These are phyloP conservation scores for Didymellaceae sp. DNA, from an alignment of 2,329 filamentous ascomycete species.

Conservation along the genomic window DNA sequence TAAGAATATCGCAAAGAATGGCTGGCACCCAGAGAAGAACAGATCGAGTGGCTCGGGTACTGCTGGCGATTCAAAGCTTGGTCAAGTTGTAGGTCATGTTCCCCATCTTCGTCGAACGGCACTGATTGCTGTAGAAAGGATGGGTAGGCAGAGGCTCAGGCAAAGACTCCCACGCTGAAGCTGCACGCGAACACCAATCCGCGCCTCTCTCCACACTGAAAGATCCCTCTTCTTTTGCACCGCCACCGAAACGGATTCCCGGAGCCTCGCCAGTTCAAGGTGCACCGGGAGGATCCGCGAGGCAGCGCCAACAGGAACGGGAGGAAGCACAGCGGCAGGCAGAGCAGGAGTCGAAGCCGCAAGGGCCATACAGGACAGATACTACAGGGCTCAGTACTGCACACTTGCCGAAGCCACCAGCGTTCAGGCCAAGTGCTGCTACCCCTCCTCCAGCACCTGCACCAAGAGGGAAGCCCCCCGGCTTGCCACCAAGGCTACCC, in stretches of 20 bases:
- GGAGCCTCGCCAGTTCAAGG: constrained; percentile 28
- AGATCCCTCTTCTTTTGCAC: constrained; percentile 79
- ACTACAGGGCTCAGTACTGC: constrained; percentile 74
- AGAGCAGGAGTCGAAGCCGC: constrained; percentile 53
- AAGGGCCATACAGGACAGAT: constrained; percentile 71
- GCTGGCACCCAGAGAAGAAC: constrained; percentile 54
- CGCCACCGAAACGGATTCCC: constrained; percentile 71
- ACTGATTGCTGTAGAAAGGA: constrained; percentile 55
- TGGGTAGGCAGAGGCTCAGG: constrained; percentile 62
- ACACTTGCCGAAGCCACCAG: constrained; percentile 74
- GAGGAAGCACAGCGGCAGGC: constrained; percentile 45
- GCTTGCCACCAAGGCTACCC: constrained; percentile 72
- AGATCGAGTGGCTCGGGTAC: constrained; percentile 42
- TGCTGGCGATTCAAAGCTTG: constrained; percentile 56
- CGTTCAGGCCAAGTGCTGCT: constrained; percentile 53
- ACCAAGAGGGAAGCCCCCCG: constrained; percentile 56
- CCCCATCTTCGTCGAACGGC: constrained; percentile 12
- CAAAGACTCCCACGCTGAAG: constrained; percentile 51
- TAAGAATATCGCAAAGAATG: constrained; percentile 54
- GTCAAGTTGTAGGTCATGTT: constrained; percentile 61
- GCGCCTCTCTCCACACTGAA: constrained; percentile 73
- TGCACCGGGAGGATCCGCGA: constrained; percentile 49
- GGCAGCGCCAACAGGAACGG: constrained; percentile 46
- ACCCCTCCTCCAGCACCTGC: constrained; percentile 33
- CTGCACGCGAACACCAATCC: constrained; percentile 58